phyloP scores from a whole-genome alignment of 495 filamentous ascomycete species.

The Hypomontagnella monticulosa region DNA sequence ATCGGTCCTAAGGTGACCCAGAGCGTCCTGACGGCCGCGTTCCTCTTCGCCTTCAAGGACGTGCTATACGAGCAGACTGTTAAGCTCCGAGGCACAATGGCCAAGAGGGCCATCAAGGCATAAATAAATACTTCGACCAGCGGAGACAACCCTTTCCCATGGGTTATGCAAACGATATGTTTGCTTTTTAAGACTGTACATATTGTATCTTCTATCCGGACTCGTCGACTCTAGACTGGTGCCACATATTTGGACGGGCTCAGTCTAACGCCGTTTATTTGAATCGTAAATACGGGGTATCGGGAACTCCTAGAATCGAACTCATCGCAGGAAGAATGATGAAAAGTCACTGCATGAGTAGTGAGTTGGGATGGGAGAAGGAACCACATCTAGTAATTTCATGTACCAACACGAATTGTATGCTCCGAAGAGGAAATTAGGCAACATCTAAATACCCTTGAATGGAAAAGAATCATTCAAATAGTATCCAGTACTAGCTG shows the following conservation, averaged over 20 bases:
- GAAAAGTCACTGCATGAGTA: neutral
- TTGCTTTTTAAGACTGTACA: slow-evolving; percentile 7
- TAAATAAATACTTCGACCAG: slow-evolving; percentile 17
- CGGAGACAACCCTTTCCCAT: neutral
- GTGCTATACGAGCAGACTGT: slow-evolving; percentile 68
- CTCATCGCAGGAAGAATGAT: too few relatives aligned
- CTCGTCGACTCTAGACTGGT: too few relatives aligned
- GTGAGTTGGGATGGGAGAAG: neutral
- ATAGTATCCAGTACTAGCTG: neutral
- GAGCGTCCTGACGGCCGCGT: slow-evolving; percentile 94
- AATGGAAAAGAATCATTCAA: slow-evolving; percentile 8
- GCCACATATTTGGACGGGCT: neutral
- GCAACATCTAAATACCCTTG: slow-evolving; percentile 7
- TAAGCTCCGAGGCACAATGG: slow-evolving; percentile 52
- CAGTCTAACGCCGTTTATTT: neutral
- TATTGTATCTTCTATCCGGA: slow-evolving; percentile 4
- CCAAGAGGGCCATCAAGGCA: slow-evolving; percentile 54
- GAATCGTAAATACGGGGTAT: neutral
- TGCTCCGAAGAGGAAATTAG: neutral
- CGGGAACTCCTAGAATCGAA: too few relatives aligned
- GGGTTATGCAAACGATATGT: neutral
- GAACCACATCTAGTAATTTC: slow-evolving; percentile 7
- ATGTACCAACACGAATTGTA: neutral
- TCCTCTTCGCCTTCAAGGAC: slow-evolving; percentile 98
- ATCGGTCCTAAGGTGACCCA: slow-evolving; percentile 96